Conservation (phyloP, 2,329 filamentous ascomycete genomes). For the Sporothrix sp. region DNA sequence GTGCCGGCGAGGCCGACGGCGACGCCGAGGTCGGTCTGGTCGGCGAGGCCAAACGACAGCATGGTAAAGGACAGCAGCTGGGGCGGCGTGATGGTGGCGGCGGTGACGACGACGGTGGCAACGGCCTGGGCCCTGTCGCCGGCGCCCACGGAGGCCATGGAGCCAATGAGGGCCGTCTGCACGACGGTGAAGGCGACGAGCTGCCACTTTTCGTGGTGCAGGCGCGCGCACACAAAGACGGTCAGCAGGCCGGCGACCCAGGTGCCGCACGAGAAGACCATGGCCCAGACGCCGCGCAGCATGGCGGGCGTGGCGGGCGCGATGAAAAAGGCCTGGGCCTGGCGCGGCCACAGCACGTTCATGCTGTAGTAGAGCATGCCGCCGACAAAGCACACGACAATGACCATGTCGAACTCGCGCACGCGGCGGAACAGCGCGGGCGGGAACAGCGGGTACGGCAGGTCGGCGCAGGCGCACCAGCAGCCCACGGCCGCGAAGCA, state of each 20-base stretch:
- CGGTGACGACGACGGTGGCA: slow-evolving; percentile 24
- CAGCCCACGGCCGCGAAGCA: slow-evolving; percentile 23
- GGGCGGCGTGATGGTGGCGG: slow-evolving; percentile 25
- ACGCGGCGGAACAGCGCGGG: slow-evolving; percentile 22
- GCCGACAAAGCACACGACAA: slow-evolving; percentile 25
- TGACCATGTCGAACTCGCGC: slow-evolving; percentile 20
- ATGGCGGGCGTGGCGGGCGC: slow-evolving; percentile 12
- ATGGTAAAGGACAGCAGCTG: slow-evolving; percentile 27
- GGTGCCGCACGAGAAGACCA: slow-evolving; percentile 24
- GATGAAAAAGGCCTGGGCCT: slow-evolving; percentile 36
- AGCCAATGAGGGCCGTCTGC: slow-evolving; percentile 29
- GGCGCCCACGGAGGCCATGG: slow-evolving; percentile 26
- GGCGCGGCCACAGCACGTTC: slow-evolving; percentile 25
- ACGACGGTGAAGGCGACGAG: slow-evolving; percentile 25
- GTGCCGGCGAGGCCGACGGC: slow-evolving; percentile 29
- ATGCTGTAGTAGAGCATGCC: slow-evolving; percentile 26
- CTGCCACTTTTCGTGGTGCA: slow-evolving; percentile 30
- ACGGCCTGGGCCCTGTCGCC: slow-evolving; percentile 27
- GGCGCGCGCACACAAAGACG: slow-evolving; percentile 22
- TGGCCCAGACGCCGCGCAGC: slow-evolving; percentile 23
- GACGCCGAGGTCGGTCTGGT: slow-evolving; percentile 28
- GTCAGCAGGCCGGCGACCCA: slow-evolving; percentile 24
- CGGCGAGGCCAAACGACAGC: slow-evolving; percentile 27
- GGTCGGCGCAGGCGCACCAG: slow-evolving; percentile 22
- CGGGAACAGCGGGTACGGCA: slow-evolving; percentile 24